Conservation (phyloP, 2,329 filamentous ascomycete genomes). For the Penicillium brevicompactum region DNA sequence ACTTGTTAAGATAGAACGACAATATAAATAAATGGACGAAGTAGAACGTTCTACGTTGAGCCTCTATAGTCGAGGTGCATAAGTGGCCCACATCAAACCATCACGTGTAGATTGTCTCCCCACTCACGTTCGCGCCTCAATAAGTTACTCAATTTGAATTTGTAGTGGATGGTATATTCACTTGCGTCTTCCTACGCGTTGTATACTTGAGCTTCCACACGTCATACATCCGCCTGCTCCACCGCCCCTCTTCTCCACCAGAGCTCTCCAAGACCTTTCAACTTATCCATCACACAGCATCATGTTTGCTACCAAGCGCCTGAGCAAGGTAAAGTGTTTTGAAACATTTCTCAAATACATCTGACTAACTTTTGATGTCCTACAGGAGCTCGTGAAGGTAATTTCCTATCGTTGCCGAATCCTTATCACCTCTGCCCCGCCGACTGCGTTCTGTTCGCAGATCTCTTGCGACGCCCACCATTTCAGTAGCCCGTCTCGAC, state of each 20-base stretch:
- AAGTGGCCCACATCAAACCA: too few species aligned
- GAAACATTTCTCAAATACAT: not conserved
- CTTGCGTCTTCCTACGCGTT: not conserved
- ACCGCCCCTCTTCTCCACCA: slow-evolving; percentile 10
- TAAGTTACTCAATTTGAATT: too few species aligned
- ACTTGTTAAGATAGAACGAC: too few species aligned
- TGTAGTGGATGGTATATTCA: too few species aligned
- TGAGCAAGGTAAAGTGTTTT: slow-evolving; percentile 46
- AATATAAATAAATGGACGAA: too few species aligned
- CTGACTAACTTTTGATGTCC: slow-evolving; percentile 24
- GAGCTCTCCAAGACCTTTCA: not conserved
- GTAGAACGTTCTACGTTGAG: too few species aligned
- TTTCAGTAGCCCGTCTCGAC: not conserved
- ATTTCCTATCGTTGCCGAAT: not conserved
- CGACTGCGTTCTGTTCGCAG: not conserved
- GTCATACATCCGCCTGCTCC: slow-evolving; percentile 8
- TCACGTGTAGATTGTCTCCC: too few species aligned
- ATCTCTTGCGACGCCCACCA: not conserved
- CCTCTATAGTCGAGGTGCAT: too few species aligned
- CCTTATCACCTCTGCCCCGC: not conserved
- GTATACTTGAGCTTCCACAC: not conserved
- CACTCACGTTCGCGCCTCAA: too few species aligned
- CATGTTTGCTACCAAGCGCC: slow-evolving; percentile 55
- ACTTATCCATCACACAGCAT: not conserved
- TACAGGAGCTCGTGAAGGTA: slow-evolving; percentile 60